A percentile compares a stretch with the other conserved stretches of the same genome.
phyloP scores from a whole-genome alignment of 2,329 filamentous ascomycete genomes.

The Ceratocystis smalleyi region DNA sequence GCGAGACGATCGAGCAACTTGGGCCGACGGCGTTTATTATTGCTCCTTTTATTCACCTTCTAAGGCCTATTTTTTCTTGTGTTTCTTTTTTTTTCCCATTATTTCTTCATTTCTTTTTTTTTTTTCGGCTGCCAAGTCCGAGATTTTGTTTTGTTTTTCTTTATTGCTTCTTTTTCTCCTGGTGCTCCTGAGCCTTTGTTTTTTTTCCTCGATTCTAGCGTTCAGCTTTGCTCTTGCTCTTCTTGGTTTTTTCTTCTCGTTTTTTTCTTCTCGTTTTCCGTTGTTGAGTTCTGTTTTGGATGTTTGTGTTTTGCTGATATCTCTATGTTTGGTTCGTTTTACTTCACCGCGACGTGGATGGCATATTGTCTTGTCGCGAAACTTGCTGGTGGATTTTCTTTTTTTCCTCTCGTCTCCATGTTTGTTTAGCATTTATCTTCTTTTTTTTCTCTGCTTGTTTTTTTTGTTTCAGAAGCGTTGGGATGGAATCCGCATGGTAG shows the following conservation, averaged over 20 bases:
- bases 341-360: background rate
- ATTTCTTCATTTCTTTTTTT: background rate
- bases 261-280: background rate
- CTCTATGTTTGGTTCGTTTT: background rate
- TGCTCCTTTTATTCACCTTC: background rate
- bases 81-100: background rate
- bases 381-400: background rate
- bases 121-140: background rate
- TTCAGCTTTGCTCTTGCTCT: background rate
- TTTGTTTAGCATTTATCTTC: background rate
- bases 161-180: background rate
- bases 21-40: background rate
- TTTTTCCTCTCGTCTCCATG: background rate
- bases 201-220: background rate
- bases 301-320: background rate
- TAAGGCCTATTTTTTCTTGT: background rate
- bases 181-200: background rate
- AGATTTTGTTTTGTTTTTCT: background rate
- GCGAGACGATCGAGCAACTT: background rate
- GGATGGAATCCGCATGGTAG: background rate
- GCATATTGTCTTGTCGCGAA: background rate
- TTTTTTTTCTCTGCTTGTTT: slow-evolving; percentile 1
- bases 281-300: background rate
- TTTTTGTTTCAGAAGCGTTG: background rate
- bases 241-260: background rate